Conservation (phyloP, 2,329 filamentous ascomycete species). For the Fusarium chaquense region DNA sequence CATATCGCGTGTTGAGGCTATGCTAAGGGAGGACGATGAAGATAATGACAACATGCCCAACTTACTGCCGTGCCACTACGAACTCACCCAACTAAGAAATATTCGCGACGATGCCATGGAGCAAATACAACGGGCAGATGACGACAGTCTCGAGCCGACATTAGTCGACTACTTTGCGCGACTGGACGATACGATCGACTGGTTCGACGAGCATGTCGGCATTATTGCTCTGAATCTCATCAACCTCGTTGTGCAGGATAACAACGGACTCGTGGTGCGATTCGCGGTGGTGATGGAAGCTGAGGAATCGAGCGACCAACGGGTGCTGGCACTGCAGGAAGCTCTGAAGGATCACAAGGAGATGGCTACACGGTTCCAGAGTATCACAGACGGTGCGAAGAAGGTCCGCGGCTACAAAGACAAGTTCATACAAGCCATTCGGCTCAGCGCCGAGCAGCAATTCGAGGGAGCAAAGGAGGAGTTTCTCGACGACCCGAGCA, state of each 20-base stretch:
- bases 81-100: constrained; percentile 89
- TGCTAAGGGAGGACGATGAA: constrained; percentile 85
- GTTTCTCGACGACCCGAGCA: constrained; percentile 85
- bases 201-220: constrained; percentile 96
- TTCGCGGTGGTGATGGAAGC: constrained; percentile 93
- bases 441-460: constrained; percentile 77
- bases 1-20: constrained; percentile 78
- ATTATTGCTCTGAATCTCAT: constrained; percentile 91
- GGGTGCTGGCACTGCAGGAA: constrained; percentile 90
- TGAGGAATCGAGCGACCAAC: constrained; percentile 95
- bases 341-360: constrained; percentile 96
- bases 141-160: constrained; percentile 80
- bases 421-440: constrained; percentile 87
- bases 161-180: constrained; percentile 90
- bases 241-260: constrained; percentile 84
- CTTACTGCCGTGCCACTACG: constrained; percentile 88
- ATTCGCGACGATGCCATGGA: constrained; percentile 97
- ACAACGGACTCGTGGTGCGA: constrained; percentile 89
- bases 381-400: constrained; percentile 92
- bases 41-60: constrained; percentile 94
- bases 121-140: constrained; percentile 85
- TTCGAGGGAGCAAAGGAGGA: constrained; percentile 78
- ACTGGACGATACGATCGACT: constrained; percentile 87
- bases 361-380: constrained; percentile 91
- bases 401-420: constrained; percentile 96